phyloP scores from a whole-genome alignment of 352 stramenopile genomes.

The Pythium oligandrum region DNA sequence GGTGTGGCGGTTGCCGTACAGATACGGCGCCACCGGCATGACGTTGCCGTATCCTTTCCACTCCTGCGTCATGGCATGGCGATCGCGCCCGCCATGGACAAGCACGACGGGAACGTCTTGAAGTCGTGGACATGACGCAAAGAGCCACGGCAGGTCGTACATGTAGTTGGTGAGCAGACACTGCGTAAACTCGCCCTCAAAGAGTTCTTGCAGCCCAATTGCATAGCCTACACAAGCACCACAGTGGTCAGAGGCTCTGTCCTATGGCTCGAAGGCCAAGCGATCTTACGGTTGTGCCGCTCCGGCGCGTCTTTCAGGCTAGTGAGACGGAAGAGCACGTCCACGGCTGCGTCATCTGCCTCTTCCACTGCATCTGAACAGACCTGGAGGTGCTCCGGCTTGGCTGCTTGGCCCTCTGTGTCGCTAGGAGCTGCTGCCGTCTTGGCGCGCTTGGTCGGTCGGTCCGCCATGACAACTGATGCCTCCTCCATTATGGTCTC shows the following conservation, averaged over 20 bases:
- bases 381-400: no score
- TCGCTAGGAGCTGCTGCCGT: not conserved
- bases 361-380: no score
- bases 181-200: conserved; percentile 49
- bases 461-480: no score
- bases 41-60: conserved; percentile 60
- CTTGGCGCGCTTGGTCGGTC: not conserved
- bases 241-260: no score
- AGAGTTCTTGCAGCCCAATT: conserved; percentile 37
- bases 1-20: conserved; percentile 85
- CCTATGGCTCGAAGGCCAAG: no score
- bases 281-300: conserved; percentile 49
- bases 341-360: no score
- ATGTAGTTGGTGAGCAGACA: conserved; percentile 84
- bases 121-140: conserved; percentile 52
- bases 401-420: not conserved
- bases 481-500: not conserved
- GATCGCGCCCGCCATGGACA: conserved; percentile 69
- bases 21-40: conserved; percentile 47
- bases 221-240: no score
- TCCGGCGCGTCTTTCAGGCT: conserved; percentile 24
- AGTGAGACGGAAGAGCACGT: conserved; percentile 30
- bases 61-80: conserved; percentile 40
- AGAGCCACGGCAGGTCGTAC: conserved; percentile 72
- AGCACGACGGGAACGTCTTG: conserved; percentile 62